Evolutionary conservation across 768 basidiomycete species (phyloP), one percentile per base, ranked within the genome.

Genomic region (Floccularia luteovirens): DNA sequence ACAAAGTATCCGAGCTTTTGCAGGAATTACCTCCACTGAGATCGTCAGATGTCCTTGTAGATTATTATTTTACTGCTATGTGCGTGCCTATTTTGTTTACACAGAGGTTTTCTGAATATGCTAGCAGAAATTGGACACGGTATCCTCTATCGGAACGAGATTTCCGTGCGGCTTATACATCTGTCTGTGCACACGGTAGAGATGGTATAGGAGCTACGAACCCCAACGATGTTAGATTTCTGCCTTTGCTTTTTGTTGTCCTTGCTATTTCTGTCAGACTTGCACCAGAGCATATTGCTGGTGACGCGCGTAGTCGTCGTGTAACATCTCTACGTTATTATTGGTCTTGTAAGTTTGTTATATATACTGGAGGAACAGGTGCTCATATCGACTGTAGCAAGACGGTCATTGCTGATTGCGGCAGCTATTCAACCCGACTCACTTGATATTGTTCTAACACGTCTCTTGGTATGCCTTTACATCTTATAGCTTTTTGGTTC

Each of bases 381-480:
- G 32, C 32, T 34, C 8, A 44, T 41, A 33, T 7, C n/a, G 36
- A 30, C 24, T 22, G 38, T 51, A 93, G 91, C 90, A 33, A 80
- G 92, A 38, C 72, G 90, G 31, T 87, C 88, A 7, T 71, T 97
- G 35, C 69, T 97, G 21, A 87, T 96, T 41, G 89, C 91, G 8
- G 90, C 90, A 21, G 92, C 92, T 2, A 87, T 97, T 28, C 90
- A 94, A 51, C 86, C 89, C 0, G 92, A 97, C 57, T 90, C 85
- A 3, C 56, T 96, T 37, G 91, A 96, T 54, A 78, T 94, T 39
- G 90, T 97, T n/a, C 66, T 93, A 6, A 87, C 90, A 16, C 79
- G 91, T n/a, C 66, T 97, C 44, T 61, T 97, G 62, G 89, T 90
- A 39, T 67, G 87, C 47, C 75, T 19, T 39, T 1, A 24, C 12